phyloP scores from a whole-genome alignment of 495 filamentous ascomycete species.

The Delitschia confertaspora region DNA sequence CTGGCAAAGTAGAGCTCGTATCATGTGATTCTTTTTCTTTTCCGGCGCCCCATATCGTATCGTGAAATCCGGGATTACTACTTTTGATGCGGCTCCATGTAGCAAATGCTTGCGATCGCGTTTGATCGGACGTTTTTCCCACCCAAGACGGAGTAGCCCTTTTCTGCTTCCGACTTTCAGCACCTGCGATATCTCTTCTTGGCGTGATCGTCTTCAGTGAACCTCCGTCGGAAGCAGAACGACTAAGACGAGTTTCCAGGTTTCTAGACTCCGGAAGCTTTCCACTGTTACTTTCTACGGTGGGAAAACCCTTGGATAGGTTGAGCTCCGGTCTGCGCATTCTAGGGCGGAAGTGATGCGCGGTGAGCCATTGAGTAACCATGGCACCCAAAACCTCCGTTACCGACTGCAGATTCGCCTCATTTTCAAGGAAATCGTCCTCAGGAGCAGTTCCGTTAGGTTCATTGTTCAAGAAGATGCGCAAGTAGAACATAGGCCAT shows the following conservation, averaged over 20 bases:
- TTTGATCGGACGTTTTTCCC: neutral
- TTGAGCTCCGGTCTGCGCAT: constrained; percentile 6
- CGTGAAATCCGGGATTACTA: constrained; percentile 35
- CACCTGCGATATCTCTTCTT: too few relatives aligned
- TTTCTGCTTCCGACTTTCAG: constrained; percentile 16
- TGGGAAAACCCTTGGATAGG: neutral
- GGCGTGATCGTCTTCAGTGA: too few relatives aligned
- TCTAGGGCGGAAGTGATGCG: constrained; percentile 32
- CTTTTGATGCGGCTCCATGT: constrained; percentile 63
- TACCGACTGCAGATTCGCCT: constrained; percentile 40
- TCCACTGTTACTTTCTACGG: neutral
- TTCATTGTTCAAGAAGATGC: constrained; percentile 44
- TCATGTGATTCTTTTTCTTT: too few relatives aligned
- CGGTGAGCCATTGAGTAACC: constrained; percentile 34
- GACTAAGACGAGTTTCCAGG: neutral
- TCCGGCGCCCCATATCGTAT: constrained; percentile 16
- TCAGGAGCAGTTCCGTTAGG: constrained; percentile 10
- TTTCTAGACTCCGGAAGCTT: too few relatives aligned
- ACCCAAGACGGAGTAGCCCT: neutral
- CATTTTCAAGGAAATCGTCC: constrained; percentile 35
- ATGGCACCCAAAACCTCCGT: constrained; percentile 27
- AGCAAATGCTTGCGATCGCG: constrained; percentile 39
- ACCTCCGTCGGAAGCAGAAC: neutral
- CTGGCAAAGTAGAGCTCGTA: neutral
- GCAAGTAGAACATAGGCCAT: constrained; percentile 88